Conservation (phyloP, 306 rosid genomes). For the barrel medic (Medicago truncatula) region MtrunA17r5.0-ANR NC_053045.1:38312001-38312500, state of each 20-base stretch:
- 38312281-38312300: slow-evolving; percentile 24
- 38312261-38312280: slow-evolving; percentile 26
- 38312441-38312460: no score
- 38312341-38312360: no score
- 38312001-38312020: slow-evolving; percentile 50
- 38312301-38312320: no score
- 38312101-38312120: slow-evolving; percentile 10
- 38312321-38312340: no score
- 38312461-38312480: no score
- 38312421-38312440: no score
- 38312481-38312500: no score
- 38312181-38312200: slow-evolving; percentile 62
- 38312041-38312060: slow-evolving; percentile 43
- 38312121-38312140: slow-evolving; percentile 1
- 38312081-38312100: slow-evolving; percentile 63
- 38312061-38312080: slow-evolving; percentile 52
- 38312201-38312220: slow-evolving; percentile 66
- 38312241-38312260: slow-evolving; percentile 11
- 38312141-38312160: not conserved
- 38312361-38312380: no score
- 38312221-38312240: not conserved
- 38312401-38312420: no score
- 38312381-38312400: no score
- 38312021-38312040: slow-evolving; percentile 67
- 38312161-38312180: slow-evolving; percentile 26